Evolutionary conservation across 345 rosid genomes (phyloP).

Genomic region (Rhizophora apiculata): DNA sequence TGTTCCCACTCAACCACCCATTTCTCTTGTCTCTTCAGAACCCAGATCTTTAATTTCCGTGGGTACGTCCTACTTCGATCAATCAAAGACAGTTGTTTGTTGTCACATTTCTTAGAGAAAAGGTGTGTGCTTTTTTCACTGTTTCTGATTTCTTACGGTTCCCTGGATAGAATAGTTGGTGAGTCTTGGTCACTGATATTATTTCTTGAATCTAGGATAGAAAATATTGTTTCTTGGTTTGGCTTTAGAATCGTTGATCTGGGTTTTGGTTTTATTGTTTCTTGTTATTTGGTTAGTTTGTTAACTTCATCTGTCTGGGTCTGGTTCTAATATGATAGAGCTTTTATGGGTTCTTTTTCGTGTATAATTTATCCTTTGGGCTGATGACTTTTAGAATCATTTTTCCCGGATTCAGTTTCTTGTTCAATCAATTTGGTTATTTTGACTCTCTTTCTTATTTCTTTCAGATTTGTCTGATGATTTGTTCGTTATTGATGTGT

Average conservation of each 20-base stretch:
- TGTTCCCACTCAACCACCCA: background rate
- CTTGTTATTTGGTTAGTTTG: background rate
- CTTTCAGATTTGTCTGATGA: too few species aligned
- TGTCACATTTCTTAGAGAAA: background rate
- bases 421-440: constrained; percentile 1
- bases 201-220: background rate
- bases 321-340: background rate
- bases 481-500: too few species aligned
- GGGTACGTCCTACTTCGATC: background rate
- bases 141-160: background rate
- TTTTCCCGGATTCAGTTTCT: background rate
- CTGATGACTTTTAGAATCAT: background rate
- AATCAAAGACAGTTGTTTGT: background rate
- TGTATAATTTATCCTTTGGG: background rate
- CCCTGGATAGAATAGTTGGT: too few species aligned
- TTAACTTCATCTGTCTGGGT: background rate
- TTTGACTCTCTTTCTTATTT: too few species aligned
- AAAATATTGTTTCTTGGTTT: background rate
- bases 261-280: background rate
- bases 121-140: constrained; percentile 15
- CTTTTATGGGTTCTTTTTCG: background rate
- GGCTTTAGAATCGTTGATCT: constrained; percentile 15
- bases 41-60: constrained; percentile 29
- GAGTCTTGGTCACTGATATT: too few species aligned
- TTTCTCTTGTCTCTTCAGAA: background rate